These are phyloP conservation scores for Setomelanomma holmii DNA, from an alignment of 2,329 filamentous ascomycete species.

Conservation along the genomic window DNA sequence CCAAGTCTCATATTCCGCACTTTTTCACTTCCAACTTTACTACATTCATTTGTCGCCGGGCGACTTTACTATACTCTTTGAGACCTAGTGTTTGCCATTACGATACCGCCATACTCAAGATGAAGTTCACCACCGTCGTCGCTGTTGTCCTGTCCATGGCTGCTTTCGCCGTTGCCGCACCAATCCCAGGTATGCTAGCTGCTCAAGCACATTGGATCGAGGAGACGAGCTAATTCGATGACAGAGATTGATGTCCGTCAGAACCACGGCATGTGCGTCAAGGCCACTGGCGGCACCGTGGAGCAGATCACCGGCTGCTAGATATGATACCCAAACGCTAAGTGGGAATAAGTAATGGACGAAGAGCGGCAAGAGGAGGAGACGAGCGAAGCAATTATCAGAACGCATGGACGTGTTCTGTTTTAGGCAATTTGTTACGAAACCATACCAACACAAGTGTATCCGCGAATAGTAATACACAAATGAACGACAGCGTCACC, in stretches of 20 bases:
- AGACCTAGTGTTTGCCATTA: not conserved
- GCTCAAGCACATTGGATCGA: not conserved
- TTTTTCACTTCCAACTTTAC: conserved; percentile 23
- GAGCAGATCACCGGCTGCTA: conserved; percentile 36
- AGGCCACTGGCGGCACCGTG: conserved; percentile 20
- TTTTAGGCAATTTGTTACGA: no score
- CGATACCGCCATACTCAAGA: conserved; percentile 22
- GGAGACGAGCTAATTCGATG: conserved; percentile 11
- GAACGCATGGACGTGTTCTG: not conserved
- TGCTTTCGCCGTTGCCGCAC: conserved; percentile 41
- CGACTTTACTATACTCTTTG: conserved; percentile 30
- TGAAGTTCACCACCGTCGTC: conserved; percentile 45
- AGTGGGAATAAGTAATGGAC: conserved; percentile 2
- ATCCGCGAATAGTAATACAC: not conserved
- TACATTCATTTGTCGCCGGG: conserved; percentile 44
- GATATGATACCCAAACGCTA: conserved; percentile 13
- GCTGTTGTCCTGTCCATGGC: conserved; percentile 46
- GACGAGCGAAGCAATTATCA: no score
- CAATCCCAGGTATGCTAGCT: conserved; percentile 32
- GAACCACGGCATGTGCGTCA: conserved; percentile 49
- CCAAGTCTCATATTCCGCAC: conserved; percentile 15
- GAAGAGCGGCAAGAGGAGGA: not conserved
- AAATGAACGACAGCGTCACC: not conserved
- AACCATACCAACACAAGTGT: not conserved
- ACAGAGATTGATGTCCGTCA: conserved; percentile 37